Evolutionary conservation across 2,329 filamentous ascomycete genomes (phyloP).

Genomic region (Cladosporium halotolerans): DNA sequence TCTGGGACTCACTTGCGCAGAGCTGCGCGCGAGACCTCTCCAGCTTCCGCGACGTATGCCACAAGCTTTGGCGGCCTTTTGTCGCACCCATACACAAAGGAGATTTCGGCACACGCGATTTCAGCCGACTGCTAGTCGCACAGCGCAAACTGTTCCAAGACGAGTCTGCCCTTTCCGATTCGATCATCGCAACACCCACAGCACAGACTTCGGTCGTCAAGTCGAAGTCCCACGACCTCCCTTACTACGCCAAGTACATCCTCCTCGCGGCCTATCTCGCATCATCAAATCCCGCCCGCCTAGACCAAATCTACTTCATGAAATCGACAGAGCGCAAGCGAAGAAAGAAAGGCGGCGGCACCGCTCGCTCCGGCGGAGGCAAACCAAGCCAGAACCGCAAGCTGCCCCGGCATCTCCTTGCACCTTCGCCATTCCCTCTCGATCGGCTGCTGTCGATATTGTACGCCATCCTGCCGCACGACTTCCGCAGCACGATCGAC

Average conservation of each 20-base stretch:
- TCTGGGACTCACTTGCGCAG: constrained; percentile 80
- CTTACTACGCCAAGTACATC: constrained; percentile 66
- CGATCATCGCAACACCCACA: constrained; percentile 41
- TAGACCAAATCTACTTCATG: constrained; percentile 70
- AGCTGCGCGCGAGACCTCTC: constrained; percentile 74
- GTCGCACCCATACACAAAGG: constrained; percentile 68
- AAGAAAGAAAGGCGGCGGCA: constrained; percentile 45
- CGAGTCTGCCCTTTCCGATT: constrained; percentile 62
- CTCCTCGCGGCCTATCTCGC: constrained; percentile 74
- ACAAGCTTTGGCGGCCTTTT: constrained; percentile 79
- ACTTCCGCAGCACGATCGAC: constrained; percentile 40
- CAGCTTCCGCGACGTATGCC: constrained; percentile 62
- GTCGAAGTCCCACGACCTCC: constrained; percentile 45
- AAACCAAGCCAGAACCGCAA: constrained; percentile 51
- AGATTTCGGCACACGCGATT: constrained; percentile 71
- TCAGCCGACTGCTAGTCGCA: constrained; percentile 72
- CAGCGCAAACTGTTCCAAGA: constrained; percentile 65
- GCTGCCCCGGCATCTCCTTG: constrained; percentile 69
- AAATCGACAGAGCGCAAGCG: constrained; percentile 54
- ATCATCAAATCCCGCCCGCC: constrained; percentile 69
- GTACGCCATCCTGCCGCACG: constrained; percentile 53
- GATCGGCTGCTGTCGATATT: constrained; percentile 76
- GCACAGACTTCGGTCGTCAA: constrained; percentile 16
- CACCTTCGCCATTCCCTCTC: constrained; percentile 68
- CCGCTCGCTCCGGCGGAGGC: constrained; percentile 24